Evolutionary conservation across 805 yeast genomes (phyloP).

Genomic region (Pichia phayaonensis): DNA sequence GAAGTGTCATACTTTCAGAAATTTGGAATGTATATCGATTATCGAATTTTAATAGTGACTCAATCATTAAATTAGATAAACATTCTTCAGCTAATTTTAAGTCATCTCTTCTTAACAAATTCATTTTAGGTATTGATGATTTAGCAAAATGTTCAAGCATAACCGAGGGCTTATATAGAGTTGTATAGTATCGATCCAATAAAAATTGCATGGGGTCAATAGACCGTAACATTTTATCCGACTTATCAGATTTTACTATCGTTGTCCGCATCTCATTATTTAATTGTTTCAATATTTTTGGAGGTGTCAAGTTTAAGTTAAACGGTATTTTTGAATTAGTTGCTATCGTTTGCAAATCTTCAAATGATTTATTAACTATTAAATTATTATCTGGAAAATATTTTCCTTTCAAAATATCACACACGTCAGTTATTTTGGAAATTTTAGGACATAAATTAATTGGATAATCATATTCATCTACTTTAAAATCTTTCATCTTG

Average conservation of each 20-base stretch:
- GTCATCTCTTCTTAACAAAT: constrained; percentile 21
- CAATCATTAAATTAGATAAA: constrained; percentile 15
- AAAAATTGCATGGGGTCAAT: constrained; percentile 25
- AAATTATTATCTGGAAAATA: background rate
- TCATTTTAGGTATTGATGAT: constrained; percentile 25
- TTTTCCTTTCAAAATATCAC: background rate
- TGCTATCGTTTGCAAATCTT: background rate
- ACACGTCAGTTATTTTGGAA: background rate
- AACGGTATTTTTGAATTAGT: background rate
- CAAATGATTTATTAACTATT: background rate
- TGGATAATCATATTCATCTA: background rate
- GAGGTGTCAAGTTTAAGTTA: background rate
- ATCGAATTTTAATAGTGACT: constrained; percentile 17
- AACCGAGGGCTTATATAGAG: constrained; percentile 20
- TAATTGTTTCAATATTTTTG: background rate
- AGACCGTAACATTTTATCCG: constrained; percentile 7
- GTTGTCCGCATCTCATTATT: background rate
- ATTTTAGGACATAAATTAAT: background rate
- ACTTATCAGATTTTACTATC: background rate
- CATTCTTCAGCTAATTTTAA: constrained; percentile 15
- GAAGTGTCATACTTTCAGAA: background rate
- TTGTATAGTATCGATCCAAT: constrained; percentile 21
- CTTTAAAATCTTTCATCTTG: background rate
- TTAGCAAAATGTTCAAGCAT: constrained; percentile 27
- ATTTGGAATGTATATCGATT: constrained; percentile 10